Base-by-base conservation (phyloP, 441 rosid genomes). In the Euphorbia celastroides region DNA sequence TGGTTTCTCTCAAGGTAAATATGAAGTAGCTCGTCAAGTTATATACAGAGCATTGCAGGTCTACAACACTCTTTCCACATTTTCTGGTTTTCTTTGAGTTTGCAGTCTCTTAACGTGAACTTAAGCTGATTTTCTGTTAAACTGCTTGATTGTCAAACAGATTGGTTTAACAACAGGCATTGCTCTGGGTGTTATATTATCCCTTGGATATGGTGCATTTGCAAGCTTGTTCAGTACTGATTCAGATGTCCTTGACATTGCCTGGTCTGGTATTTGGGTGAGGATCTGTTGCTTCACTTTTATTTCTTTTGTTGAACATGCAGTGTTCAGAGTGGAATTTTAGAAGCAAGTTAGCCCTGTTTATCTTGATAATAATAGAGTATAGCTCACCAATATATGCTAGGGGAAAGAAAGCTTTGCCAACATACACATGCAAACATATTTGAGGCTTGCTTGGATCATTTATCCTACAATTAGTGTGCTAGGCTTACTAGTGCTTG, bases 141-240 rank as follows among this genome's bases (percentile, higher is more conserved):
- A 19, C 66, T 28, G 26, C 60, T 58, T 65, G 59, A 66, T 60
- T 56, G 50, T 58, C 66, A 55, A 77, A 72, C 86, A 94, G 97
- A 82, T 91, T 72, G 96, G 97, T 77, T 70, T 84, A 66, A 84
- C 68, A 62, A 88, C 92, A 46, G 97, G 97, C 69, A 52, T 87
- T 77, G 82, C 80, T 71, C 80, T 94, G 78, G 94, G 88, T 57
- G 80, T 79, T 52, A 65, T 83, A 63, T 78, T 94, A 75, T 88
- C 80, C 65, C 67, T 88, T 26, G 92, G 92, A 32, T 91, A 86
- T 57, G 92, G 85, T 72, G 77, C 96, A 65, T 83, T 91, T 79
- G 77, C 96, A 58, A 79, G 80, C 72, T 71, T 91, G 72, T 91
- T 94, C 70, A 88, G 80, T 64, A 75, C 88, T 5, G 96, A 94